Evolutionary conservation across 164 flowering plant genomes (phyloP).

Genomic region (Houttuynia cordata): DNA sequence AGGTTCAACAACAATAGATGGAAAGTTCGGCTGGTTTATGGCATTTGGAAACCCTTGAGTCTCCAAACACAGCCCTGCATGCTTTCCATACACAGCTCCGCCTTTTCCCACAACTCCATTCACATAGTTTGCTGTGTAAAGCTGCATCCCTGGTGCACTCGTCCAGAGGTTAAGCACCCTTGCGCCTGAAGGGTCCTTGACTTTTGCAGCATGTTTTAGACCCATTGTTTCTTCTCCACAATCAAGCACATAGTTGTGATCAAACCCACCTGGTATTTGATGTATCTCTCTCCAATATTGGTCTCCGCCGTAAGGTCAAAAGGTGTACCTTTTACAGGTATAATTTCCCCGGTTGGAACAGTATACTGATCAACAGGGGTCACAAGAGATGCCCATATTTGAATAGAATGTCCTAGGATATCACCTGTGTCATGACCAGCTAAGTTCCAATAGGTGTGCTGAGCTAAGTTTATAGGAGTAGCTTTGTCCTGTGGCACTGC

Average conservation of each 20-base stretch:
- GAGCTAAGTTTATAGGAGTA: slow-evolving; percentile 78
- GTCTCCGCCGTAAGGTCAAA: slow-evolving; percentile 74
- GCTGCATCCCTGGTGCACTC: slow-evolving; percentile 85
- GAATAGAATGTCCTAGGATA: slow-evolving; percentile 63
- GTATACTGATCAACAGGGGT: slow-evolving; percentile 75
- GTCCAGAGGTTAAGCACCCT: slow-evolving; percentile 78
- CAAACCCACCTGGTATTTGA: slow-evolving; percentile 78
- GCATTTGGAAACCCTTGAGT: slow-evolving; percentile 95
- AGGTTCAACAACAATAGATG: slow-evolving; percentile 63
- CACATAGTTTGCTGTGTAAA: slow-evolving; percentile 90
- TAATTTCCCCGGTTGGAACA: slow-evolving; percentile 78
- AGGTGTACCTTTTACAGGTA: slow-evolving; percentile 73
- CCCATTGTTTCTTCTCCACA: slow-evolving; percentile 61
- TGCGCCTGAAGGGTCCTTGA: slow-evolving; percentile 56
- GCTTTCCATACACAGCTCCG: slow-evolving; percentile 68
- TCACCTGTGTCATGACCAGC: slow-evolving; percentile 75
- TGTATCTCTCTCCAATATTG: slow-evolving; percentile 45
- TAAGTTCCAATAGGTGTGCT: slow-evolving; percentile 94
- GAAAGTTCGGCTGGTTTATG: slow-evolving; percentile 76
- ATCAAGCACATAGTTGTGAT: slow-evolving; percentile 82
- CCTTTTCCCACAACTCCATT: slow-evolving; percentile 69
- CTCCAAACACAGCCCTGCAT: slow-evolving; percentile 73
- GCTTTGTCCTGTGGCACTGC: slow-evolving; percentile 70
- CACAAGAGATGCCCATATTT: slow-evolving; percentile 58
- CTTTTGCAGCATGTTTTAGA: slow-evolving; percentile 62